Percentiles rank a stretch among this genome's conserved stretches.
These are phyloP conservation scores for Hymenochaete sp. DNA, from an alignment of 1,284 basidiomycete species.

Conservation along the genomic window DNA sequence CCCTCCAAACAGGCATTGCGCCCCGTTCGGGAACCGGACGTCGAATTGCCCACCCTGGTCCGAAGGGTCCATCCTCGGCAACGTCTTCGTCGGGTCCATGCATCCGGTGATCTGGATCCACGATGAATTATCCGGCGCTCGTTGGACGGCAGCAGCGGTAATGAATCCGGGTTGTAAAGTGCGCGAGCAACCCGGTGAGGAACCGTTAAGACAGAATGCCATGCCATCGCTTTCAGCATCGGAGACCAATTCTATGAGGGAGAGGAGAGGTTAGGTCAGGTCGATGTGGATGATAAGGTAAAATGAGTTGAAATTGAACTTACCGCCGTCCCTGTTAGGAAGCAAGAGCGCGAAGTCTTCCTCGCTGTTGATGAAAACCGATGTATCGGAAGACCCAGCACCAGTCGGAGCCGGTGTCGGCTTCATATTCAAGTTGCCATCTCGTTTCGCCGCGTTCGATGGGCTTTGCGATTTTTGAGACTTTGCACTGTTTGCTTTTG, in stretches of 20 bases:
- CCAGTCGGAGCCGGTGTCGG: conserved; percentile 42
- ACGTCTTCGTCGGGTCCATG: conserved; percentile 33
- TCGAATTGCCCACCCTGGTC: conserved; percentile 44
- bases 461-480: no score
- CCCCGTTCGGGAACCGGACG: conserved; percentile 42
- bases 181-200: conserved; percentile 28
- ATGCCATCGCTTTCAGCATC: conserved; percentile 36
- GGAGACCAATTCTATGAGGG: conserved; percentile 32
- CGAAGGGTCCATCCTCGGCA: conserved; percentile 28
- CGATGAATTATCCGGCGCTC: conserved; percentile 30
- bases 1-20: conserved; percentile 42
- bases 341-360: conserved; percentile 35
- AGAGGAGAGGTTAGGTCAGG: not conserved
- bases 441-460: no score
- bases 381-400: conserved; percentile 30
- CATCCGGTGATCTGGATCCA: conserved; percentile 47
- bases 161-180: conserved; percentile 34
- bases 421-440: conserved; percentile 8
- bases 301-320: conserved; percentile 19
- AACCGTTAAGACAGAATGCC: conserved; percentile 31
- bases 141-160: conserved; percentile 31
- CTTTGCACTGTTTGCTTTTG: no score
- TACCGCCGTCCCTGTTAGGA: conserved; percentile 31
- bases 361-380: conserved; percentile 31
- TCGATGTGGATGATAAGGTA: not conserved